A percentile compares a stretch with the other conserved stretches of the same genome.
Conservation (phyloP, 768 basidiomycete species). For the Tricholoma matsutake region DNA sequence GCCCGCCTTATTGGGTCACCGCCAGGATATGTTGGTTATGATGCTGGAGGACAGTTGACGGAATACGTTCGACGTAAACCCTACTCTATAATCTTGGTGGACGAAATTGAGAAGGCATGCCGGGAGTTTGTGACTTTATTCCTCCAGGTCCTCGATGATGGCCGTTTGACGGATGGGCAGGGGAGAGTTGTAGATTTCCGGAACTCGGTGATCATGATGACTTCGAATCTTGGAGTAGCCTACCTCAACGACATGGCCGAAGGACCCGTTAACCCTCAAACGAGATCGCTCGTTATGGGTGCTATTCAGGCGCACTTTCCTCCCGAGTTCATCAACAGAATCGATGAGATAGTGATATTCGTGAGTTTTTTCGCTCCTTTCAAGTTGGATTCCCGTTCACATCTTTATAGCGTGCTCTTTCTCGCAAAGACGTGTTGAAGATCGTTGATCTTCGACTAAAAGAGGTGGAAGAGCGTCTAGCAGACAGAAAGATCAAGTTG, state of each 20-base stretch:
- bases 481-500: conserved; percentile 75
- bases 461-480: conserved; percentile 82
- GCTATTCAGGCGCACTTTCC: conserved; percentile 85
- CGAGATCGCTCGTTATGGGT: conserved; percentile 67
- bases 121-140: conserved; percentile 55
- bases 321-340: conserved; percentile 89
- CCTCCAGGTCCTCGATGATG: conserved; percentile 87
- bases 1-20: conserved; percentile 57
- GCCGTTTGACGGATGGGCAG: conserved; percentile 88
- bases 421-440: conserved; percentile 67
- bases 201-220: conserved; percentile 94
- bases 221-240: conserved; percentile 83
- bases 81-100: conserved; percentile 81
- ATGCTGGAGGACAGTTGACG: conserved; percentile 86
- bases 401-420: conserved; percentile 66
- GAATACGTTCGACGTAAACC: conserved; percentile 92
- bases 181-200: conserved; percentile 86
- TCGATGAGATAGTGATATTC: conserved; percentile 85
- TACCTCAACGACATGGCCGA: conserved; percentile 74
- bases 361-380: conserved; percentile 32
- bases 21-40: conserved; percentile 90
- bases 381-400: conserved; percentile 21
- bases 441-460: conserved; percentile 88
- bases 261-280: conserved; percentile 61
- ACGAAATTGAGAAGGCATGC: conserved; percentile 90